Percentiles rank a stretch among this genome's conserved stretches.
phyloP scores from a whole-genome alignment of 441 rosid genomes.

The Populus hybrid region DNA sequence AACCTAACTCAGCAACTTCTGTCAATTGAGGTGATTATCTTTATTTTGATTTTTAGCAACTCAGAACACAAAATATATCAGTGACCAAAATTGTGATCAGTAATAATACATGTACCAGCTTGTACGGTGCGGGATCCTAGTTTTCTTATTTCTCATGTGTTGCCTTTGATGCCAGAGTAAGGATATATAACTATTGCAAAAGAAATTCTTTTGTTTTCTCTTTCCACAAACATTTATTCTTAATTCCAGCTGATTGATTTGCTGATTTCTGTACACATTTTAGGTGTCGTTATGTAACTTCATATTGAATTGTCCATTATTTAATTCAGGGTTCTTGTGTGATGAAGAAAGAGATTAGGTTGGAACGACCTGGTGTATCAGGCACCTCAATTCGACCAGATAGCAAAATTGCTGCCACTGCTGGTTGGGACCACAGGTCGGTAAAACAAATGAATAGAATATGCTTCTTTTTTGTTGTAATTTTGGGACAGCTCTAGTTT shows the following conservation, averaged over 20 bases:
- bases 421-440: constrained; percentile 97
- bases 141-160: neutral
- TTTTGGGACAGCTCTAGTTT: neutral
- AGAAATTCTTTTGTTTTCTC: constrained; percentile 35
- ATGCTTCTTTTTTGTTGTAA: neutral
- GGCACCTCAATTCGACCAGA: constrained; percentile 71
- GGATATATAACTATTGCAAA: constrained; percentile 71
- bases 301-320: constrained; percentile 9
- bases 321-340: constrained; percentile 63
- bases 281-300: neutral
- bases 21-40: neutral
- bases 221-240: neutral
- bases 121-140: neutral
- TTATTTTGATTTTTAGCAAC: neutral
- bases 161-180: constrained; percentile 45
- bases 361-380: constrained; percentile 82
- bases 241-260: constrained; percentile 5
- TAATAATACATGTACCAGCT: neutral
- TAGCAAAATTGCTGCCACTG: constrained; percentile 80
- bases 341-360: constrained; percentile 58
- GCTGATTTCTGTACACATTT: neutral
- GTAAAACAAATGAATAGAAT: constrained; percentile 4
- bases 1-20: neutral
- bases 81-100: neutral
- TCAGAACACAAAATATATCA: neutral